Evolutionary conservation across 495 filamentous ascomycete genomes (phyloP).

Genomic region (Aspergillus olivimuriae): DNA sequence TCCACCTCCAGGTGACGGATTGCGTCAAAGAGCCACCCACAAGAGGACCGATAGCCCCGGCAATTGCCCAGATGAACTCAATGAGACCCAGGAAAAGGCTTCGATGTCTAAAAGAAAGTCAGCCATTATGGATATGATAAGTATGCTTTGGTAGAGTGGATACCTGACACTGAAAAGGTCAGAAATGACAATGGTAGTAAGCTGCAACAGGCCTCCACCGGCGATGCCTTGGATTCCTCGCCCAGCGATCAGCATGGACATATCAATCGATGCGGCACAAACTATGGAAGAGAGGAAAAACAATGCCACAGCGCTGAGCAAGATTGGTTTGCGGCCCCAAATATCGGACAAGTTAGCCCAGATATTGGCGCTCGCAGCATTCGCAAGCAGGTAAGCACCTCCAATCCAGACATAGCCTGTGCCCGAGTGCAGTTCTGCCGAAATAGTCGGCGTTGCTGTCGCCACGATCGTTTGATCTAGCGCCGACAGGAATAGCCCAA

Average conservation of each 20-base stretch:
- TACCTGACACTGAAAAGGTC: constrained; percentile 56
- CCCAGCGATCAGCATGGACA: constrained; percentile 50
- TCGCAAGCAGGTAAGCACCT: constrained; percentile 54
- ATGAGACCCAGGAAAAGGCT: constrained; percentile 49
- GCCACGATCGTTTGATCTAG: constrained; percentile 59
- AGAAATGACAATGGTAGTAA: constrained; percentile 49
- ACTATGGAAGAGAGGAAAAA: constrained; percentile 41
- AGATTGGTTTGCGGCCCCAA: constrained; percentile 53
- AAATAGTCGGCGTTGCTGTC: constrained; percentile 54
- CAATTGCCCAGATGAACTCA: constrained; percentile 52
- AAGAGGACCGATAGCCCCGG: constrained; percentile 56
- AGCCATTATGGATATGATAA: neutral
- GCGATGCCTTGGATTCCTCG: constrained; percentile 50
- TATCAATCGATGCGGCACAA: constrained; percentile 41
- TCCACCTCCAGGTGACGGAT: constrained; percentile 58
- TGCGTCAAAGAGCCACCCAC: constrained; percentile 64
- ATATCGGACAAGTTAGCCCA: constrained; percentile 57
- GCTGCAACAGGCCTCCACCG: constrained; percentile 46
- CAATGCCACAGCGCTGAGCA: constrained; percentile 38
- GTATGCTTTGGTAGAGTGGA: neutral
- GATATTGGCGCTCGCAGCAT: constrained; percentile 46
- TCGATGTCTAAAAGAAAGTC: constrained; percentile 26
- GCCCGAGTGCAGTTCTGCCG: constrained; percentile 50
- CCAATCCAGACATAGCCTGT: constrained; percentile 63
- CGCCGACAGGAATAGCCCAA: constrained; percentile 51